Conservation (phyloP, 2,329 filamentous ascomycete genomes). For the Penicillium expansum region DNA sequence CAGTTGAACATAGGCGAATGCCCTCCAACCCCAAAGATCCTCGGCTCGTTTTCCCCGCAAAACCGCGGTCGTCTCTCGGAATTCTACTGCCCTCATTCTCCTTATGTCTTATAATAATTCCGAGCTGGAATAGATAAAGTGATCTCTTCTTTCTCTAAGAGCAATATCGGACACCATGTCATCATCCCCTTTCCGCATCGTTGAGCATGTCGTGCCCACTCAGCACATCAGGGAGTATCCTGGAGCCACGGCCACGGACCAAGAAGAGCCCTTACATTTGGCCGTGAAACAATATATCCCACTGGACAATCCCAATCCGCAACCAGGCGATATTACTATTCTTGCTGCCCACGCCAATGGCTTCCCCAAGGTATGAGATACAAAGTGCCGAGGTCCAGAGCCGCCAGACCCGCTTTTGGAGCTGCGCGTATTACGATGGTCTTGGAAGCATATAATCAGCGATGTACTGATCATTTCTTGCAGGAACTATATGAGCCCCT, state of each 20-base stretch:
- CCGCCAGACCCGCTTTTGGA: not conserved
- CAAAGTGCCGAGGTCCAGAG: conserved; percentile 7
- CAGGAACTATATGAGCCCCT: conserved; percentile 90
- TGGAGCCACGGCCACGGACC: conserved; percentile 65
- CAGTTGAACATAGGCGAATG: conserved; percentile 2
- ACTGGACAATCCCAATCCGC: conserved; percentile 63
- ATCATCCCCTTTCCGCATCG: conserved; percentile 52
- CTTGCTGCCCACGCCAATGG: conserved; percentile 87
- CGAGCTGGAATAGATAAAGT: not conserved
- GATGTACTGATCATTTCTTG: conserved; percentile 4
- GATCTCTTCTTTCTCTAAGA: conserved; percentile 21
- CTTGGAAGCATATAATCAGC: not conserved
- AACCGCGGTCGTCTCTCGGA: conserved; percentile 10
- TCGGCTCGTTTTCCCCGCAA: conserved; percentile 7
- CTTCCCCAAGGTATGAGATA: conserved; percentile 70
- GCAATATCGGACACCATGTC: conserved; percentile 43
- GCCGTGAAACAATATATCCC: conserved; percentile 88
- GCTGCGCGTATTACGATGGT: not conserved
- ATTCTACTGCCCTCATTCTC: conserved; percentile 20
- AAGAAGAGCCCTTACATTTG: conserved; percentile 71
- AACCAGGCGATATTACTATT: conserved; percentile 76
- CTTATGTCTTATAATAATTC: not conserved
- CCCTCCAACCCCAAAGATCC: conserved; percentile 4
- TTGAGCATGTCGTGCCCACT: conserved; percentile 69
- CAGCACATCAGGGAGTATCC: conserved; percentile 82